Evolutionary conservation across 768 basidiomycete species (phyloP), one percentile per base, ranked within the genome.

Genomic region (Phlebiopsis flavidoalba): DNA sequence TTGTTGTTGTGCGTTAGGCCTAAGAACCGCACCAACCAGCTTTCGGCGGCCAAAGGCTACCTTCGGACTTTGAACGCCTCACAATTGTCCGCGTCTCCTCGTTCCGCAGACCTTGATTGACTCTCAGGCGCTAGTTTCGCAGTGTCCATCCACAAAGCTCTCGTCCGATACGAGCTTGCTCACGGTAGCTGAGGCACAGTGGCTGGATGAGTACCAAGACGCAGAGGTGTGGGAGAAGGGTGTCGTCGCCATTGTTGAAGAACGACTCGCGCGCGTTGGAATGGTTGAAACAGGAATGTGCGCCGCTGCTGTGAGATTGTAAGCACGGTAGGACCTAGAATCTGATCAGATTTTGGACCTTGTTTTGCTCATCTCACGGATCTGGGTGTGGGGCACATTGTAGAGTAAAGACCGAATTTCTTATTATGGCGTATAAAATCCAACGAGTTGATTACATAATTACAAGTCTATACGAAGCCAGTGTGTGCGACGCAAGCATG

Each of bases 201-300:
- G 96, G 96, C 62, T 98, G 62, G 85, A 98, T 67, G 76, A 70
- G 1, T 98, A 99, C 68, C 92, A 99, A n/a, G n/a, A n/a, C 72
- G 77, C 75, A 36, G 89, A 93, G 72, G 80, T 88, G 1, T 77
- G 79, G 69, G 80, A 82, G 59, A 95, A 94, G 72, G 78, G n/a
- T n/a, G n/a, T n/a, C 95, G 4, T 79, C 81, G 14, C 90, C 91
- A 19, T 71, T 91, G 60, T 75, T 99, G 47, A 69, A 80, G 71
- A 78, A 85, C 62, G 85, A 89, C 64, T 71, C 71, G 43, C 74
- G 81, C 53, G 87, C 88, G 5, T 68, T 85, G 69, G 75, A 74
- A 49, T 89, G 88, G 88, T 70, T 91, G 65, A 74, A 80, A 68
- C 78, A 80, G 60, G 87, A 87, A 71, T 86, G 84, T 57, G 65